Evolutionary conservation across 192 early-diverging fungal genomes (phyloP).

Genomic region (Coemansia sp.): DNA sequence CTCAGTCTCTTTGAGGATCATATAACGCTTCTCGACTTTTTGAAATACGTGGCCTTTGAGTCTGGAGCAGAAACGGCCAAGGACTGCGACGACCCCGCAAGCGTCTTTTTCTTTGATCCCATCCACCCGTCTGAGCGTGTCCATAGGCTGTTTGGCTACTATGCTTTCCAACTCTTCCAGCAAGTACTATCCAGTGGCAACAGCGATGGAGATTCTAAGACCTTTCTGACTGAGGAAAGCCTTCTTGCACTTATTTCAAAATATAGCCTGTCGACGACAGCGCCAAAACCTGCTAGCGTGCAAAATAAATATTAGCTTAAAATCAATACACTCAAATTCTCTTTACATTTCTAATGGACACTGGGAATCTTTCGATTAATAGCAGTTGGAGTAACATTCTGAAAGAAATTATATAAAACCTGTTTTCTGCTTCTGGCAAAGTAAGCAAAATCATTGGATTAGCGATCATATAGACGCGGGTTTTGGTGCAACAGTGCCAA

Average conservation of each 20-base stretch:
- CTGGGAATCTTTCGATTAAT: slow-evolving; percentile 16
- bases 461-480: slow-evolving; percentile 14
- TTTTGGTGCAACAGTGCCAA: slow-evolving; percentile 33
- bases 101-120: slow-evolving; percentile 34
- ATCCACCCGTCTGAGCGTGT: slow-evolving; percentile 42
- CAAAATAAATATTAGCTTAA: neutral
- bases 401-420: too few relatives aligned
- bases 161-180: slow-evolving; percentile 8
- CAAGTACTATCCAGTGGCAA: neutral
- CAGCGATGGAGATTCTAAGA: neutral
- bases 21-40: slow-evolving; percentile 5
- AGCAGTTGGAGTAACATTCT: too few relatives aligned
- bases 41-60: slow-evolving; percentile 11
- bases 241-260: slow-evolving; percentile 20
- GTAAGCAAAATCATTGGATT: too few relatives aligned
- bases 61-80: neutral
- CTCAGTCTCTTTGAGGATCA: slow-evolving; percentile 33
- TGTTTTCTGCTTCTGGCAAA: too few relatives aligned
- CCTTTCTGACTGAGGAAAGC: slow-evolving; percentile 3
- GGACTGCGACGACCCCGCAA: slow-evolving; percentile 16
- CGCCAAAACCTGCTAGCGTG: slow-evolving; percentile 9
- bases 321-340: too few relatives aligned
- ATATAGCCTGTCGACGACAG: slow-evolving; percentile 12
- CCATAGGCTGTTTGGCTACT: slow-evolving; percentile 42
- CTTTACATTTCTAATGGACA: neutral